Evolutionary conservation across 352 stramenopile species (phyloP), one percentile per base, ranked within the genome.

Genomic region (Phytophthora melonis): DNA sequence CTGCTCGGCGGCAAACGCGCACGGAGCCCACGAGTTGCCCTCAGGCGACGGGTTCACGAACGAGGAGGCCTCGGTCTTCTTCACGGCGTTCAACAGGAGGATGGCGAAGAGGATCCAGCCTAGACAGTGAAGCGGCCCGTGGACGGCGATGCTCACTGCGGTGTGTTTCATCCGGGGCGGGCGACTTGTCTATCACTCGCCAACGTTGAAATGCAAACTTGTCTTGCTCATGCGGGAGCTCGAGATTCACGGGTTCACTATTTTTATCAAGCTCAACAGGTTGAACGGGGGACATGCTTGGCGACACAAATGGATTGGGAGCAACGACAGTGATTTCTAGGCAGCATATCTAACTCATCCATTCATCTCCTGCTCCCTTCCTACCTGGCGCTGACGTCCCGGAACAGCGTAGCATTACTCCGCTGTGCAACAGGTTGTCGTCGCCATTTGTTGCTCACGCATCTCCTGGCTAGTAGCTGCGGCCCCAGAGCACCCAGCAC

Each of bases 401-500:
- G 21, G 19, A 27, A 57, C n/a, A 14, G 18, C 45, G 25, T 63
- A 7, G 39, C 50, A 30, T 34, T 5, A 10, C 36, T 50, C 13
- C 19, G 18, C 34, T 9, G 18, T 45, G 18, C 45, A 30, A 30
- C 13, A 16, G 43, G 60, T 23, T 45, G 18, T 57, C 65, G 32
- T 23, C 52, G 39, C 49, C 52, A 34, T 30, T 55, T 39, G 21
- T 57, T 61, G 23, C 4, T 41, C 19, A 54, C 47, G 5, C 13
- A 18, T 50, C 52, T 60, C 54, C 18, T 68, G 47, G 73, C 77
- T 93, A 96, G 82, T 96, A 96, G 75, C 86, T 94, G 69, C 89
- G 87, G 62, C 89, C 89, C 89, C 89, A 96, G 11, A 96, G 82
- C 69, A 94, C 89, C 89, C 89, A 96, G 81, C 80, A 90, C 77